Evolutionary conservation across 345 rosid genomes (phyloP).

Genomic region (Linum tenue): DNA sequence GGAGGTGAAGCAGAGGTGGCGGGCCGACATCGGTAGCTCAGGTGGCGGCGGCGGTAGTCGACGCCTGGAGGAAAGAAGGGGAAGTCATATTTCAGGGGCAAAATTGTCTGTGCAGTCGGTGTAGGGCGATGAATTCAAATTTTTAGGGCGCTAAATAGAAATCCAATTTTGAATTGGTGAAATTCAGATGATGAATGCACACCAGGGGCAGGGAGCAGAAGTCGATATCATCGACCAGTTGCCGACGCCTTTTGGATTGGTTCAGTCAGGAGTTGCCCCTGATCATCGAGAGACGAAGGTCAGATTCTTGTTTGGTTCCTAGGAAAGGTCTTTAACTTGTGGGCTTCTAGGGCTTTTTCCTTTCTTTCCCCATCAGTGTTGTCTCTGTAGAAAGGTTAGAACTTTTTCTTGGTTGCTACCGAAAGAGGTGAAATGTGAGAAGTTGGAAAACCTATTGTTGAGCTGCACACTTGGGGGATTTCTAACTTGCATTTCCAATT

Average conservation of each 20-base stretch:
- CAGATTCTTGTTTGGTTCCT: not conserved
- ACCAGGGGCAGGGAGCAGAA: constrained; percentile 43
- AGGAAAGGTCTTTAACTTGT: not conserved
- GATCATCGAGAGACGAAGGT: constrained; percentile 98
- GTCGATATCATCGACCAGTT: constrained; percentile 80
- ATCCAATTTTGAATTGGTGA: too few species aligned
- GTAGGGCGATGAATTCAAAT: too few species aligned
- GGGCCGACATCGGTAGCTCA: too few species aligned
- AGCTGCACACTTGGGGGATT: not conserved
- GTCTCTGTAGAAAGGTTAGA: too few species aligned
- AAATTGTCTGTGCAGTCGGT: too few species aligned
- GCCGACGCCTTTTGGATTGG: constrained; percentile 87
- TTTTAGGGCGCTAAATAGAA: too few species aligned
- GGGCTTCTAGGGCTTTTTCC: not conserved
- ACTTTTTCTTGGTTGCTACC: not conserved
- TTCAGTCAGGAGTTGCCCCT: constrained; percentile 92
- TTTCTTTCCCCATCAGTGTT: not conserved
- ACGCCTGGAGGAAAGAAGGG: too few species aligned
- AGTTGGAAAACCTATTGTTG: too few species aligned
- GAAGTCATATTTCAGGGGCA: too few species aligned
- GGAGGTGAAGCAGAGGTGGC: too few species aligned
- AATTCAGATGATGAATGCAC: constrained; percentile 69
- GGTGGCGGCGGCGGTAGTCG: too few species aligned
- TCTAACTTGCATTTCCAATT: not conserved
- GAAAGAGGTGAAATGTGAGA: not conserved